phyloP scores from a whole-genome alignment of 139 green algal genomes.

The Coelastrella sp. region DNA sequence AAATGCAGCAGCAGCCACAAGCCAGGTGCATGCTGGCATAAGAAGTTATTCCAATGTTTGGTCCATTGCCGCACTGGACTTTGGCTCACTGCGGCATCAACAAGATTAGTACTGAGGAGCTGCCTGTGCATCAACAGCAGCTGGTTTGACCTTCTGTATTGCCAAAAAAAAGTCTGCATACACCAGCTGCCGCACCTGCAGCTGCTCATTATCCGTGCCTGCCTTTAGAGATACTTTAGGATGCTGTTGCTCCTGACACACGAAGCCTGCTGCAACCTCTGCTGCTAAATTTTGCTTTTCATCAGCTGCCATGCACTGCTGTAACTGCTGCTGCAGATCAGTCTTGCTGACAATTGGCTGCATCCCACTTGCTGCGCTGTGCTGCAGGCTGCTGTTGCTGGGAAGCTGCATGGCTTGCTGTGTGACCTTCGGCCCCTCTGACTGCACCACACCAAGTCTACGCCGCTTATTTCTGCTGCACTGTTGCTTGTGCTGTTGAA shows the following conservation, averaged over 20 bases:
- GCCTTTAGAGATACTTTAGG: neutral
- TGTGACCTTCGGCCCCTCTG: neutral
- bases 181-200: constrained; percentile 21
- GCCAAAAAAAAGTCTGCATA: constrained; percentile 25
- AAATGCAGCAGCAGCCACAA: no score
- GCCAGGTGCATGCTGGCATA: no score
- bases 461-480: constrained; percentile 6
- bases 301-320: neutral
- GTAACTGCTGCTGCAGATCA: neutral
- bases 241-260: neutral
- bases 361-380: neutral
- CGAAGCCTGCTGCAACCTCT: no score
- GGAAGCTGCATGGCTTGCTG: neutral
- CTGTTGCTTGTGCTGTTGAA: constrained; percentile 25
- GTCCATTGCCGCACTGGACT: no score
- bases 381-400: neutral
- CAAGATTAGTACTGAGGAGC: neutral
- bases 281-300: no score
- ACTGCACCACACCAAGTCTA: neutral
- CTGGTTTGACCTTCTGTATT: constrained; percentile 11
- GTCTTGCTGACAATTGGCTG: neutral
- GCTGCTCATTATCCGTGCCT: neutral
- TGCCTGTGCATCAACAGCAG: constrained; percentile 22
- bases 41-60: no score
- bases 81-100: no score